Percentiles rank a stretch among this genome's conserved stretches.
Conservation (phyloP, 2,329 filamentous ascomycete genomes). For the Fusarium haematococcum region DNA sequence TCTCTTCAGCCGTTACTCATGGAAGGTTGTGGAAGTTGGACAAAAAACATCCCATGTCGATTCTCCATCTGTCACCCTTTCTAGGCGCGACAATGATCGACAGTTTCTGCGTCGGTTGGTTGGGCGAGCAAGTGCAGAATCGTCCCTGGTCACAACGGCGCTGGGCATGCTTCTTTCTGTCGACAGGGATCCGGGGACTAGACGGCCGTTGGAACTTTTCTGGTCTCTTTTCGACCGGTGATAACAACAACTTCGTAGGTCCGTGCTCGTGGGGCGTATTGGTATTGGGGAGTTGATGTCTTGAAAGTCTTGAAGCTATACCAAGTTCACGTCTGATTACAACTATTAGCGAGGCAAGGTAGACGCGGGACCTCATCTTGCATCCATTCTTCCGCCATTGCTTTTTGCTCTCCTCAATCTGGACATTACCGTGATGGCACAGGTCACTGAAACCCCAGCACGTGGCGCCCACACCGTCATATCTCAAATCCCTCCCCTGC, state of each 20-base stretch:
- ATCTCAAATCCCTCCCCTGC: neutral
- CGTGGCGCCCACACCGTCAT: conserved; percentile 8
- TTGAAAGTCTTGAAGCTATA: neutral
- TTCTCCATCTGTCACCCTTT: conserved; percentile 14
- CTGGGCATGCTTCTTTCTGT: neutral
- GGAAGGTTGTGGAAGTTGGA: neutral
- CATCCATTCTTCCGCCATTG: conserved; percentile 4
- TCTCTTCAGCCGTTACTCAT: neutral
- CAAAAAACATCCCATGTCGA: neutral
- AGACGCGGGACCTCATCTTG: neutral
- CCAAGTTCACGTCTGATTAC: neutral
- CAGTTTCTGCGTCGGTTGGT: neutral
- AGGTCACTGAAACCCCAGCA: conserved; percentile 16
- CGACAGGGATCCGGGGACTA: conserved; percentile 25
- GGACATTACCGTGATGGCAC: neutral
- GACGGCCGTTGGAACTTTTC: conserved; percentile 17
- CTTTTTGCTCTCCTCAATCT: neutral
- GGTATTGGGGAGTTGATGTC: neutral
- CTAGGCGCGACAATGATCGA: conserved; percentile 26
- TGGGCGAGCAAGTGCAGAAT: neutral
- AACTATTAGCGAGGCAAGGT: neutral
- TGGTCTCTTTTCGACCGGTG: conserved; percentile 6
- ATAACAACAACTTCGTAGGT: neutral
- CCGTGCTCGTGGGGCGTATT: conserved; percentile 5
- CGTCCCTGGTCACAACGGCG: conserved; percentile 3